These are phyloP conservation scores for Nicotiana obtusifolia DNA, from an alignment of 257 asterid genomes.

Conservation along the genomic window DNA sequence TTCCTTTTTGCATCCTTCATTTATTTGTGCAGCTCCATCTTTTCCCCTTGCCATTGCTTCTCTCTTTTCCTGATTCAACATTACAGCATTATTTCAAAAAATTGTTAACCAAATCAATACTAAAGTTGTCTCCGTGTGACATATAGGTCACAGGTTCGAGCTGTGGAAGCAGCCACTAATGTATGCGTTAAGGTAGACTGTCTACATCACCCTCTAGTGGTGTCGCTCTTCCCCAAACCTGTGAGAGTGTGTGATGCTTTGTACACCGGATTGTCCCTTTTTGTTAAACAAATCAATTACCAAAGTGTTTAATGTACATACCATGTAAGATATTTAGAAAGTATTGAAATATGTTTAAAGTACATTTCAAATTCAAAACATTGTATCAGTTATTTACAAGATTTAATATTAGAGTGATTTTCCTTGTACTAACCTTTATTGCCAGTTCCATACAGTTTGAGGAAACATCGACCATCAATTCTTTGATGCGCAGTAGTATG, in stretches of 20 bases:
- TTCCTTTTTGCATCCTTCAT: conserved; percentile 34
- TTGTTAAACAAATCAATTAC: background rate
- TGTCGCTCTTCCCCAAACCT: too few species aligned
- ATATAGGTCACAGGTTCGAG: too few species aligned
- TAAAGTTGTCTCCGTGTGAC: too few species aligned
- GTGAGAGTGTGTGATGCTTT: too few species aligned
- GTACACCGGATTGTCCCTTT: too few species aligned
- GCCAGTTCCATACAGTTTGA: conserved; percentile 80
- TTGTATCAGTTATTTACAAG: background rate
- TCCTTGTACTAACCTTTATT: conserved; percentile 52
- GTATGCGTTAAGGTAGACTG: too few species aligned
- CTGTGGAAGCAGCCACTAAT: too few species aligned
- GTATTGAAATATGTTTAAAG: background rate
- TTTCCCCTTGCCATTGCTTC: conserved; percentile 29
- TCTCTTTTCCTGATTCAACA: conserved; percentile 47
- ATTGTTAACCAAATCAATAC: background rate
- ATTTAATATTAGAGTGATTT: background rate
- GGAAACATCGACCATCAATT: conserved; percentile 72
- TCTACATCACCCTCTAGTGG: too few species aligned
- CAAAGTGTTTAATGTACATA: background rate
- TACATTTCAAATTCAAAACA: background rate
- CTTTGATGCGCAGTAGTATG: conserved; percentile 66
- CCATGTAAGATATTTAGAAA: background rate
- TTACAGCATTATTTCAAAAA: background rate
- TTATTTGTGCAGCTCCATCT: conserved; percentile 10